Evolutionary conservation across 139 green algal genomes (phyloP).

Genomic region (Tetradesmus obliquus): DNA sequence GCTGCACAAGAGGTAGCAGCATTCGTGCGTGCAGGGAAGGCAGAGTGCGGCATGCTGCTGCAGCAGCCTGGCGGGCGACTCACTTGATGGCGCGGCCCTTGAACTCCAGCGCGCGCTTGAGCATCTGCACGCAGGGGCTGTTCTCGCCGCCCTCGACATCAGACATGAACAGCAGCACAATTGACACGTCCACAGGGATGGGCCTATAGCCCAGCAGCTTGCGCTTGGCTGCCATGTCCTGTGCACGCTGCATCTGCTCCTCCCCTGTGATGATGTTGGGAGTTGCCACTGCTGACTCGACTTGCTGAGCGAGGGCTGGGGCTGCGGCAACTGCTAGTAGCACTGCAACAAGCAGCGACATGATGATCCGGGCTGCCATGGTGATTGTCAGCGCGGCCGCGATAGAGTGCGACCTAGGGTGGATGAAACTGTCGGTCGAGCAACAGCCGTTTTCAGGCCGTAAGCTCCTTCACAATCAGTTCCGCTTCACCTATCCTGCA

Average conservation of each 20-base stretch:
- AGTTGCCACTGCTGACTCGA: not conserved
- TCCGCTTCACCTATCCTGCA: not conserved
- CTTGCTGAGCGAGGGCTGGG: not conserved
- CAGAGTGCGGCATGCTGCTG: not conserved
- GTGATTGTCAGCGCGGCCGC: not conserved
- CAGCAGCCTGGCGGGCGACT: not conserved
- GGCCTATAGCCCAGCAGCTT: slow-evolving; percentile 22
- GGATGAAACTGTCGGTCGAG: not conserved
- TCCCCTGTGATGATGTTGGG: not conserved
- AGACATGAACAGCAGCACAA: slow-evolving; percentile 43
- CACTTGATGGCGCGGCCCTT: slow-evolving; percentile 37
- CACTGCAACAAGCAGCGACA: not conserved
- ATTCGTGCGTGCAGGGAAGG: too few relatives aligned
- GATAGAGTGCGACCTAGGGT: not conserved
- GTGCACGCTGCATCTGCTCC: not conserved
- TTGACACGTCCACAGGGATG: slow-evolving; percentile 40
- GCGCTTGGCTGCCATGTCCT: not conserved
- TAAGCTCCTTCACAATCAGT: not conserved
- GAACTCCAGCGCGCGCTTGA: slow-evolving; percentile 18
- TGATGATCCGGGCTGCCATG: not conserved
- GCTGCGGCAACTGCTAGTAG: not conserved
- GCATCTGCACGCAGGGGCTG: slow-evolving; percentile 40
- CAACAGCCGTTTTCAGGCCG: not conserved
- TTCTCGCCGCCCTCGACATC: slow-evolving; percentile 44
- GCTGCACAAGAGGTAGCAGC: too few relatives aligned